phyloP scores from a whole-genome alignment of 2,329 filamentous ascomycete genomes.

The Drechslera avenae region DNA sequence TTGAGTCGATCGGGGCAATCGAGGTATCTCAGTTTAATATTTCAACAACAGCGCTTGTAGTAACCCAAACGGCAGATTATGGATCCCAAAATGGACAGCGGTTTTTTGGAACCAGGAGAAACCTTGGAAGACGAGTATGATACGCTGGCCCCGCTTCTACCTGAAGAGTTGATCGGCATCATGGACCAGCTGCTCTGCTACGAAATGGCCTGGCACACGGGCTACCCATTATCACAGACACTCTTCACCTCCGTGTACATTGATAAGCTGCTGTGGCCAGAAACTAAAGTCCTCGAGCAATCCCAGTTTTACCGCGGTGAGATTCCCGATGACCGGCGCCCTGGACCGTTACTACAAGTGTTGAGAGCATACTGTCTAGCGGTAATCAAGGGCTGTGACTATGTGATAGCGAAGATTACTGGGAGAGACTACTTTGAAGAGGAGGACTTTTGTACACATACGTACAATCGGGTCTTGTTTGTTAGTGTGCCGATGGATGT shows the following conservation, averaged over 20 bases:
- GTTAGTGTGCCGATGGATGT: constrained; percentile 50
- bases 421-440: constrained; percentile 95
- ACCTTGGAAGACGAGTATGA: constrained; percentile 85
- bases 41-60: not conserved
- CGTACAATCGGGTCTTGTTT: constrained; percentile 80
- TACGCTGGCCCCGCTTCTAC: constrained; percentile 67
- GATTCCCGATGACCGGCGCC: constrained; percentile 27
- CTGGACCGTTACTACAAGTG: constrained; percentile 54
- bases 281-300: constrained; percentile 66
- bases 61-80: constrained; percentile 71
- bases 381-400: constrained; percentile 79
- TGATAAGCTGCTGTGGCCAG: constrained; percentile 77
- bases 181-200: constrained; percentile 91
- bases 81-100: constrained; percentile 99
- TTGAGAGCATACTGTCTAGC: constrained; percentile 86
- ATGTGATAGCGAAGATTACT: constrained; percentile 76
- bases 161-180: constrained; percentile 84
- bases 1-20: constrained; percentile 87
- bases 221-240: constrained; percentile 94
- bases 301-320: constrained; percentile 62
- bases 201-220: constrained; percentile 97
- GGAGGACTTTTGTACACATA: constrained; percentile 94
- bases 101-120: constrained; percentile 77
- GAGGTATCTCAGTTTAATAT: constrained; percentile 56
- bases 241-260: constrained; percentile 92